Conservation (phyloP, 306 rosid genomes). For the Trichosanthes cucumerina region DNA sequence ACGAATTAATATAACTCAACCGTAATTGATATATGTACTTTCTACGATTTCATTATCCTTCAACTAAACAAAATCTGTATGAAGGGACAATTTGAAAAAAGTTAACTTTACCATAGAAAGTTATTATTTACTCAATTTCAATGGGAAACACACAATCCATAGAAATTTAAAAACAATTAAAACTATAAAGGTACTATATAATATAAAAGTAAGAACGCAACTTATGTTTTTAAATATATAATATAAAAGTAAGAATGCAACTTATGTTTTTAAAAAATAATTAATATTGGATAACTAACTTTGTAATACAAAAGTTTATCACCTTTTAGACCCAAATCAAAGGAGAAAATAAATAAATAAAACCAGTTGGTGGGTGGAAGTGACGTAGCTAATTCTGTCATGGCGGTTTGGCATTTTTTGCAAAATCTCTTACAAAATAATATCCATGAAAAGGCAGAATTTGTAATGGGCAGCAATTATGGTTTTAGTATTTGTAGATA, state of each 20-base stretch:
- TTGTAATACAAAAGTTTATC: background rate
- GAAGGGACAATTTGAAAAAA: background rate
- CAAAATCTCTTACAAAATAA: background rate
- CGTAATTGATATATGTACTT: no score
- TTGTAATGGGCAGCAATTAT: no score
- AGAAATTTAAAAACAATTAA: background rate
- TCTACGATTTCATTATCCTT: no score
- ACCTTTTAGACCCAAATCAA: background rate
- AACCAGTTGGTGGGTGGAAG: background rate
- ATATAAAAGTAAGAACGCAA: background rate
- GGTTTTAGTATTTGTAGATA: no score
- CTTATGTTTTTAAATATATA: background rate
- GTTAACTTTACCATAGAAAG: background rate
- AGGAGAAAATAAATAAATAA: background rate
- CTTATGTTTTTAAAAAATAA: background rate
- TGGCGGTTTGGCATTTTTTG: slow-evolving; percentile 3
- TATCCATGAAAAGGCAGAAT: background rate
- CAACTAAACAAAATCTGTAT: no score
- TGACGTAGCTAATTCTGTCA: slow-evolving; percentile 1
- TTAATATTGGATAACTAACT: background rate
- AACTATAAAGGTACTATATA: background rate
- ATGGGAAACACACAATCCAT: background rate
- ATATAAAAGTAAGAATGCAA: background rate
- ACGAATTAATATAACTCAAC: background rate
- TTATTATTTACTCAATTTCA: background rate